phyloP scores from a whole-genome alignment of 1,139 yeast species.

The Zygosaccharomyces pseudobailii region DNA sequence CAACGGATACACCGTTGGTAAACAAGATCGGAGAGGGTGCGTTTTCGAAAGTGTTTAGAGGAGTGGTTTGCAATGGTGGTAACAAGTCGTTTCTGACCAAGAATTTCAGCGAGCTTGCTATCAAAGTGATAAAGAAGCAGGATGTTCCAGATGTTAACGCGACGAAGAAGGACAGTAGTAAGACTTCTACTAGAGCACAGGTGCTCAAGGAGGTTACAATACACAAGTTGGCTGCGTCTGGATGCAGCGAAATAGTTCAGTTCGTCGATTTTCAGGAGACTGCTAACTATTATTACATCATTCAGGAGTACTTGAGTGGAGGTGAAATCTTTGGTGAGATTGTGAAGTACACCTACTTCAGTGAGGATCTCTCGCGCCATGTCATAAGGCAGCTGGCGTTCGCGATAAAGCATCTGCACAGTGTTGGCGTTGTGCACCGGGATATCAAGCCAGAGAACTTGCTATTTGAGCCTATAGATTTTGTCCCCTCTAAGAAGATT shows the following conservation, averaged over 20 bases:
- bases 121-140: conserved; percentile 75
- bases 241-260: conserved; percentile 66
- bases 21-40: conserved; percentile 77
- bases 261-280: conserved; percentile 67
- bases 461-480: conserved; percentile 71
- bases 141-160: conserved; percentile 38
- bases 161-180: conserved; percentile 19
- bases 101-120: conserved; percentile 46
- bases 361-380: conserved; percentile 81
- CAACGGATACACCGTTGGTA: conserved; percentile 28
- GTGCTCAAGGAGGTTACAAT: conserved; percentile 82
- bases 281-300: conserved; percentile 63
- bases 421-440: conserved; percentile 83
- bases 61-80: conserved; percentile 14
- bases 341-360: conserved; percentile 83
- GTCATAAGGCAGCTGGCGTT: conserved; percentile 79
- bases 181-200: conserved; percentile 32
- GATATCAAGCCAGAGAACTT: conserved; percentile 95
- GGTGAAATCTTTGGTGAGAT: conserved; percentile 95
- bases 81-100: conserved; percentile 11
- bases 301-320: conserved; percentile 83
- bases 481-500: conserved; percentile 47
- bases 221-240: conserved; percentile 30
- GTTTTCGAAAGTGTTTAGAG: conserved; percentile 59
- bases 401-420: conserved; percentile 78